phyloP scores from a whole-genome alignment of 768 basidiomycete genomes.

The Calocera cornea region DNA sequence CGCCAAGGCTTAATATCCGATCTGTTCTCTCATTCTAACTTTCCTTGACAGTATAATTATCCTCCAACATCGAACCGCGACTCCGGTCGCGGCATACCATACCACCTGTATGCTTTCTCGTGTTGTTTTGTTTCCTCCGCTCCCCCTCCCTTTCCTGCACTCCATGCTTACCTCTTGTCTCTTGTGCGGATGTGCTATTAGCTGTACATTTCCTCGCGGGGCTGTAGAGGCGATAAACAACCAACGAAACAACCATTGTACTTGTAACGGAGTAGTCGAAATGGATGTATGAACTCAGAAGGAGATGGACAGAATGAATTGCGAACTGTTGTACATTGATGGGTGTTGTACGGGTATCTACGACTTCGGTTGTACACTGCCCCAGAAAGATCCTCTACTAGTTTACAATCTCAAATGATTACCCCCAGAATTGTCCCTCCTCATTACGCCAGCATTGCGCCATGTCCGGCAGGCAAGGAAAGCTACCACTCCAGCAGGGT shows the following conservation, averaged over 20 bases:
- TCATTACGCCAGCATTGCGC: constrained; percentile 6
- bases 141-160: not conserved
- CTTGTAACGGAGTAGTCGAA: not conserved
- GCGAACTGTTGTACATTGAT: not conserved
- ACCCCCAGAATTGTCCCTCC: constrained; percentile 5
- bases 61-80: not conserved
- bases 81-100: not conserved
- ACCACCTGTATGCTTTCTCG: constrained; percentile 2
- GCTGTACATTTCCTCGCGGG: not conserved
- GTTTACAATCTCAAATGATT: not conserved
- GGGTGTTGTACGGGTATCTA: not conserved
- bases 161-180: constrained; percentile 2
- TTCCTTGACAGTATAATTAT: not conserved
- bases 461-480: not conserved
- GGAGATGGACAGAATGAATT: not conserved
- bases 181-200: constrained; percentile 6
- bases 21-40: not conserved
- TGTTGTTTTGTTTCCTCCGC: not conserved
- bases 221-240: constrained; percentile 3
- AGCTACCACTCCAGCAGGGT: constrained; percentile 22
- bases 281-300: constrained; percentile 1
- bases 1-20: not conserved
- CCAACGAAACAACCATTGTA: not conserved
- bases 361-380: not conserved
- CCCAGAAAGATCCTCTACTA: not conserved